These are phyloP conservation scores for Penicillium sclerotigenum DNA, from an alignment of 2,329 filamentous ascomycete species.

Conservation along the genomic window DNA sequence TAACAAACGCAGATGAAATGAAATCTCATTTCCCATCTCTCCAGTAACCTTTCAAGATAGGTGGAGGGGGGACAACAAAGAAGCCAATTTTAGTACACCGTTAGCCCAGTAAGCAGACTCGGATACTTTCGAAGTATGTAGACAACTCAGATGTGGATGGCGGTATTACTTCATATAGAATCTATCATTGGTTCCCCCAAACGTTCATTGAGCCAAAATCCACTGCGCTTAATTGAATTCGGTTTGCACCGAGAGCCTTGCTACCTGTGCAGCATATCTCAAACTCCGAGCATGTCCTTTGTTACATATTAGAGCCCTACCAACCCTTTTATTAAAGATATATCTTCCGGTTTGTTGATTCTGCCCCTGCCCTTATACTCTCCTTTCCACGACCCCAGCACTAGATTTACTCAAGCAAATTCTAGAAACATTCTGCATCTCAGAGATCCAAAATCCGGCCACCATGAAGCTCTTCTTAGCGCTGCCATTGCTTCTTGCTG, in stretches of 20 bases:
- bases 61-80: conserved; percentile 18
- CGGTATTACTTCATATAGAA: neutral
- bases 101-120: conserved; percentile 5
- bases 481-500: neutral
- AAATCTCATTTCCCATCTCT: neutral
- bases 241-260: neutral
- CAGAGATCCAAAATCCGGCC: neutral
- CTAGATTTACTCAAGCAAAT: neutral
- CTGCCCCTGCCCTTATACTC: neutral
- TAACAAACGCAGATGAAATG: neutral
- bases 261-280: neutral
- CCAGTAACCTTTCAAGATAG: conserved; percentile 4
- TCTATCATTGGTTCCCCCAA: neutral
- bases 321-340: neutral
- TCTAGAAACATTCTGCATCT: neutral
- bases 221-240: neutral
- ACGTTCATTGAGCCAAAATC: neutral
- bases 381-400: neutral
- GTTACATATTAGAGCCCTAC: neutral
- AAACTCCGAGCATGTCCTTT: conserved; percentile 3
- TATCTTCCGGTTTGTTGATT: neutral
- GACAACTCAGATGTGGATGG: neutral
- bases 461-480: conserved; percentile 6
- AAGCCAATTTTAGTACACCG: conserved; percentile 10
- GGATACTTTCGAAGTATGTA: neutral